Base-by-base conservation (phyloP, 2,329 filamentous ascomycete genomes). In the Pseudonectria foliicola region DNA sequence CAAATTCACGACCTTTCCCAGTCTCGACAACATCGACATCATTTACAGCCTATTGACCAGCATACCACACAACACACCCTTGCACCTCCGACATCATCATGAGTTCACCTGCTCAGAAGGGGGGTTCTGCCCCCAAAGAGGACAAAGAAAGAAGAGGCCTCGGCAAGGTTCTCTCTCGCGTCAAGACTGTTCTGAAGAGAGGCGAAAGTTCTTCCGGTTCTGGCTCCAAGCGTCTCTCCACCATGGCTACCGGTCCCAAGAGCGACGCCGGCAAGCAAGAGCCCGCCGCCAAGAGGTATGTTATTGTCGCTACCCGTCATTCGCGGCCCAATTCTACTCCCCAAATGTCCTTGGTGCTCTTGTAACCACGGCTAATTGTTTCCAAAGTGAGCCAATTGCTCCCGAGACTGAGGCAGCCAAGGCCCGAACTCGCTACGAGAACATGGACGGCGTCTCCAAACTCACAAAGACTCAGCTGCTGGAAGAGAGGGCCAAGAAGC, bases 401-500 rank as follows among this genome's bases (percentile, higher is more conserved):
- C 34, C 43, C 10, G 36, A 40, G 25, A 33, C 39, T 27, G 50
- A 49, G 42, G 42, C 48, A 10, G 43, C 44, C n/a, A 48, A 49
- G n/a, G 51, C 53, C 15, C 46, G 45, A 24, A 38, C 45, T 23
- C 45, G 49, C 31, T 57, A 59, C 35, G 56, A 55, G 38, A 42
- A 39, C 25, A 46, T 54, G 45, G 48, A 53, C 12, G 55, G 57
- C 8, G 54, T 64, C 16, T 53, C 52, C 14, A 66, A 59, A 50
- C 54, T 75, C 21, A 67, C 70, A 4, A 67, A 67, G 37, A 56
- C 64, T 24, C 64, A 76, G 42, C 55, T 77, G 28, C 67, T 73
- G 32, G 71, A 74, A 48, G 71, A 77, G 55, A 67, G 74, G 21
- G 72, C 70, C 27, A 71, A 70, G 57, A 71, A 68, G 49, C 60